A percentile compares a stretch with the other conserved stretches of the same genome.
Conservation (phyloP, 2,329 filamentous ascomycete species). For the Diaporthe sp. region DNA sequence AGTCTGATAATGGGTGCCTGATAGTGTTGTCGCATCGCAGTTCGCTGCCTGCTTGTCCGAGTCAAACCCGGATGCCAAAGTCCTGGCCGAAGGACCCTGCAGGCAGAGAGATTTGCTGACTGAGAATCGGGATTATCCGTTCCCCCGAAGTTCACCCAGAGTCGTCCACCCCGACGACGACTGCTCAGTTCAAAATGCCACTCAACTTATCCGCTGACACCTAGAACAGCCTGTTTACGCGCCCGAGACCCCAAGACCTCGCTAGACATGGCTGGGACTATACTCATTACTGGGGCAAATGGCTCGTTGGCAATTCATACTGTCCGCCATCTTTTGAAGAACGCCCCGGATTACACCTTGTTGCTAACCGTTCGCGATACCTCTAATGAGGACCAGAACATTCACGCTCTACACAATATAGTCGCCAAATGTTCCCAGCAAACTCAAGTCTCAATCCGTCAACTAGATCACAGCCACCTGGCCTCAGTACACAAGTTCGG, state of each 20-base stretch:
- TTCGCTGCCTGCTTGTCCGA: neutral
- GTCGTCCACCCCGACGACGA: too few species aligned
- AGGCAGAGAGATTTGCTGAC: too few species aligned
- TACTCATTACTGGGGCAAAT: slow-evolving; percentile 51
- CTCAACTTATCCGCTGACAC: neutral
- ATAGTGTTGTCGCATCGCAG: neutral
- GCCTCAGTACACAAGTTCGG: slow-evolving; percentile 49
- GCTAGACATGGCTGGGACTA: slow-evolving; percentile 43
- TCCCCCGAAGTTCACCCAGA: too few species aligned
- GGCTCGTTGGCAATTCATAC: slow-evolving; percentile 51
- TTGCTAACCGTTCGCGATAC: slow-evolving; percentile 48
- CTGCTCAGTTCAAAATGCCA: neutral
- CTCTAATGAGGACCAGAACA: slow-evolving; percentile 40
- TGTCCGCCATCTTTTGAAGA: slow-evolving; percentile 43
- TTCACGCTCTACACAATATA: slow-evolving; percentile 43
- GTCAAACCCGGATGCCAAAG: too few species aligned
- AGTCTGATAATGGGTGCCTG: too few species aligned
- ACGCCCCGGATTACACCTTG: slow-evolving; percentile 37
- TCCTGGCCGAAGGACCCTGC: too few species aligned
- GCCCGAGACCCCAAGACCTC: neutral
- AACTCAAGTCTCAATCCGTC: slow-evolving; percentile 48
- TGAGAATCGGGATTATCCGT: too few species aligned
- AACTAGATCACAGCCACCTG: slow-evolving; percentile 49
- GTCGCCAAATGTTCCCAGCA: slow-evolving; percentile 50
- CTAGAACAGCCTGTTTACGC: neutral